Base-by-base conservation (phyloP, 176 grass and related monocot species). In the Secale cereale region DNA sequence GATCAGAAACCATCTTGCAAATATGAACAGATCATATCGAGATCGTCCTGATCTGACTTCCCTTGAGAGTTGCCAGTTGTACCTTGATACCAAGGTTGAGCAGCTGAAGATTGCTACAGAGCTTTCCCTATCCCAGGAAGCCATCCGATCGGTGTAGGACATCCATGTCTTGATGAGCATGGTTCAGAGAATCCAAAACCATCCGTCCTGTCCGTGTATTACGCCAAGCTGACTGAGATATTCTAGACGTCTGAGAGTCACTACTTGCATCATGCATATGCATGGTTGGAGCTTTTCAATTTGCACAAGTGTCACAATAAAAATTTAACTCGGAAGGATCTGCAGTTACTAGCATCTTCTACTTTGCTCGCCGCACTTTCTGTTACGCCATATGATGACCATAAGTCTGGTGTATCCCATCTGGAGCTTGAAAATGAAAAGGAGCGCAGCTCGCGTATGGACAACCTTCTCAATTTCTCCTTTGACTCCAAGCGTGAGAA, bases 281-380 rank as follows among this genome's bases (percentile, higher is more conserved):
- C 97, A 17, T 96, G 97, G 93, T 80, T 99, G 61, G 96, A 96
- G 83, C 91, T 99, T 66, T 99, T 99, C 73, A 82, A 84, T 29
- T 78, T 99, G 81, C 97, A 99, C 69, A 99, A 94, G 86, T 91
- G 88, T 70, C 96, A 96, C 75, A 99, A 99, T 56, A 99, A 96
- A 40, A 99, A 99, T 54, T 87, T 99, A 22, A 92, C 90, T 4
- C 93, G 89, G 48, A 99, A 99, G 81, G 97, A 99, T 69, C 89
- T 99, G 40, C 97, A 96, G 31, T 72, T 99, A 75, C 92, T 99
- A 76, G 97, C 97, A 63, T 93, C 93, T 39, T 95, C 97, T 48
- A 93, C 96, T 84, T 85, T 99, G 36, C 89, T 99, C 56, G 91
- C 97, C 36, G 91, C 93, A 27, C 88, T 99, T 84, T 83, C 93